Evolutionary conservation across 352 stramenopile genomes (phyloP), one percentile per base, ranked within the genome.

Genomic region (Globisporangium uncinulatum): DNA sequence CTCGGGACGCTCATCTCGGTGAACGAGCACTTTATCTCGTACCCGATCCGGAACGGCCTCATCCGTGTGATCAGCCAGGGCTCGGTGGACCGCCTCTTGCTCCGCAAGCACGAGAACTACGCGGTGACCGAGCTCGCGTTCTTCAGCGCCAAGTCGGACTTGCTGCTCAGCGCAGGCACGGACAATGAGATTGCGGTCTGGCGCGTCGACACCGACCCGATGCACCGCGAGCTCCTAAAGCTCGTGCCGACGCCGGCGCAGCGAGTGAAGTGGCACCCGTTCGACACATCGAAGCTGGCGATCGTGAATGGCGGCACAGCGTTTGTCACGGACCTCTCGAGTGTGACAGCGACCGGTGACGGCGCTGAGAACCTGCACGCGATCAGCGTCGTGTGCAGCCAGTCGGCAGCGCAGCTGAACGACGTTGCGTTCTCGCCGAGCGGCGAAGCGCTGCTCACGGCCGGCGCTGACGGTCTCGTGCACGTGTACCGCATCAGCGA

Each of bases 1-100:
- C 61, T 85, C 43, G 84, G 84, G 11, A 89, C 70, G 57, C 70
- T 94, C 39, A 83, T 94, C 31, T 86, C 78, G 10, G 79, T 94
- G 37, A 94, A 89, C 58, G 73, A 90, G 44, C 68, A 92, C 39
- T 94, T 89, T 67, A 92, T 94, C 54, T 89, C 81, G 63, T 94
- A 94, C 66, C 84, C 84, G 47, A 94, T 91, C 48, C 74, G 81
- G 29, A 92, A 92, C 54, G 84, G 84, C 9, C 66, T 94, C 44
- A 88, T 94, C 44, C 84, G 84, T n/a, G 74, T 94, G 15, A 87
- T 94, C 41, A 87, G 75, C 56, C 82, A 94, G 65, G 86, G 70
- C 58, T 89, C 82, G 1, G 84, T 87, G 3, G 76, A 91, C 47
- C 70, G 84, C 29, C 51, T 91, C 47, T 65, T 94, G 36, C 64